Evolutionary conservation across 192 early-diverging fungal species (phyloP).

Genomic region (Lunasporangiospora selenospora): DNA sequence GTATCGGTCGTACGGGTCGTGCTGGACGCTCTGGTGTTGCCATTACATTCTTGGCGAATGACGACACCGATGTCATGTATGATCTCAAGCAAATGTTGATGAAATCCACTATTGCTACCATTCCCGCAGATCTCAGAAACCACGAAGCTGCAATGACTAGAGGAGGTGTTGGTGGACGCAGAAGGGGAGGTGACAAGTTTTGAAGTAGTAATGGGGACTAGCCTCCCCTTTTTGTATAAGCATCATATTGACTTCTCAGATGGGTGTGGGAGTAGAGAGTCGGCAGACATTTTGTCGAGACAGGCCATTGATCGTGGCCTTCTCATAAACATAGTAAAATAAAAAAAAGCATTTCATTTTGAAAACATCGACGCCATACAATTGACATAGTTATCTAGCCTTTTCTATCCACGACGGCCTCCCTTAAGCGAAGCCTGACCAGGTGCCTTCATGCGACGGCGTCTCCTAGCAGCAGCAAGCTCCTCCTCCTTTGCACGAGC

Average conservation of each 20-base stretch:
- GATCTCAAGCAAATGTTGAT: conserved; percentile 78
- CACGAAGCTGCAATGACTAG: conserved; percentile 89
- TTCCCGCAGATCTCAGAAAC: conserved; percentile 84
- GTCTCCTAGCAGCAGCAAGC: conserved; percentile 44
- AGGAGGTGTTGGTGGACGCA: conserved; percentile 63
- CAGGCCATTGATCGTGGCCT: too few species aligned
- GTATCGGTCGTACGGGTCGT: conserved; percentile 98
- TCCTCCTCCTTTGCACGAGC: conserved; percentile 41
- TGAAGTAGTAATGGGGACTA: too few species aligned
- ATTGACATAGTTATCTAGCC: background rate
- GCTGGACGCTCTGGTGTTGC: conserved; percentile 93
- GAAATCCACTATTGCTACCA: conserved; percentile 78
- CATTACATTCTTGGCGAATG: conserved; percentile 83
- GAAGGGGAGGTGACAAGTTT: conserved; percentile 60
- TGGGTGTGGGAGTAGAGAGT: too few species aligned
- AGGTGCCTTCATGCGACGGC: conserved; percentile 46
- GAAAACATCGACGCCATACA: too few species aligned
- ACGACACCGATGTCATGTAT: conserved; percentile 89
- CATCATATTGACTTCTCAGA: too few species aligned
- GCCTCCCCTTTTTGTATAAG: too few species aligned
- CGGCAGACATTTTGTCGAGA: too few species aligned
- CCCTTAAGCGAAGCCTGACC: conserved; percentile 47
- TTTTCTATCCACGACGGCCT: conserved; percentile 34
- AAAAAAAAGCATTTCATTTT: too few species aligned
- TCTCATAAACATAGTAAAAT: too few species aligned